Evolutionary conservation across 805 yeast genomes (phyloP).

Genomic region (Hanseniaspora singularis): DNA sequence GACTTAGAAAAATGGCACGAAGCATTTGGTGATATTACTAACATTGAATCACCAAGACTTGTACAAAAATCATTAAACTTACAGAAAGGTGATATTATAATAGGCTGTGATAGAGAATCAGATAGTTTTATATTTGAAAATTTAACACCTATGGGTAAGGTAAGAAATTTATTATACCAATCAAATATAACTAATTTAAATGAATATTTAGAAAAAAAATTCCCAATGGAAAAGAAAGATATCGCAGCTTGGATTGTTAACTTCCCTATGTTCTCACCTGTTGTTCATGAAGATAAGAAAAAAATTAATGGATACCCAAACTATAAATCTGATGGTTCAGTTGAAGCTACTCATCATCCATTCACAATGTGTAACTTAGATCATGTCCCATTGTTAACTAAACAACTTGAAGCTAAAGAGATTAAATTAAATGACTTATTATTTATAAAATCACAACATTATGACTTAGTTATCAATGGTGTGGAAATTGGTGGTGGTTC

Average conservation of each 20-base stretch:
- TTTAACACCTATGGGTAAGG: slow-evolving; percentile 86
- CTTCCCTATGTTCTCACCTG: slow-evolving; percentile 83
- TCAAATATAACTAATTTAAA: slow-evolving; percentile 33
- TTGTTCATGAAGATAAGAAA: slow-evolving; percentile 18
- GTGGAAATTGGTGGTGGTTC: slow-evolving; percentile 97
- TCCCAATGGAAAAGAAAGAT: slow-evolving; percentile 17
- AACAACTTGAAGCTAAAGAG: background rate
- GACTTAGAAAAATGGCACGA: slow-evolving; percentile 37
- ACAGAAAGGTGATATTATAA: slow-evolving; percentile 59
- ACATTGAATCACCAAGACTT: slow-evolving; percentile 26
- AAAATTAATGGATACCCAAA: slow-evolving; percentile 16
- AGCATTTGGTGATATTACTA: slow-evolving; percentile 26
- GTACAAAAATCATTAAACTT: slow-evolving; percentile 33
- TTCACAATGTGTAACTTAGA: slow-evolving; percentile 58
- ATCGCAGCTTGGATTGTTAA: slow-evolving; percentile 80
- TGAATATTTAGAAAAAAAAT: slow-evolving; percentile 20
- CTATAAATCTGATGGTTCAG: slow-evolving; percentile 37
- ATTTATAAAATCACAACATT: slow-evolving; percentile 74
- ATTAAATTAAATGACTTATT: slow-evolving; percentile 38
- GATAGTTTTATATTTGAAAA: slow-evolving; percentile 64
- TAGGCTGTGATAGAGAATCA: slow-evolving; percentile 55
- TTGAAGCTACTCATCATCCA: slow-evolving; percentile 86
- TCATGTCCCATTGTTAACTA: background rate
- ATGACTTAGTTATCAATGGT: slow-evolving; percentile 87
- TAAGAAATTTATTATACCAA: slow-evolving; percentile 62